Conservation (phyloP, 768 basidiomycete genomes). For the Trametes coccinea region DNA sequence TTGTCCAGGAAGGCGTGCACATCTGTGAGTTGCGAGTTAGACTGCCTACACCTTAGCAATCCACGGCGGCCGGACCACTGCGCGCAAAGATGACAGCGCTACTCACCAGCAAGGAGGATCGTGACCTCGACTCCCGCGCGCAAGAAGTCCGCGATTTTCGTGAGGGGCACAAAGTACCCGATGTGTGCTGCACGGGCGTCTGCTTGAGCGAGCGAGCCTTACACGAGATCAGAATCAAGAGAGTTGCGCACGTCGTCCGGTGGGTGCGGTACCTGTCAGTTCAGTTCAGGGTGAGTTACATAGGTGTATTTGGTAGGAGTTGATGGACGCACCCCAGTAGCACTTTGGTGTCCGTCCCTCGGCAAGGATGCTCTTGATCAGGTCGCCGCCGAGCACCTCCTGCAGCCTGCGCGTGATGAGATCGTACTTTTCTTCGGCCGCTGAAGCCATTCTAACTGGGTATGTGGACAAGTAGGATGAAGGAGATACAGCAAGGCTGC, state of each 20-base stretch:
- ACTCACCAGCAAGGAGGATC: constrained; percentile 24
- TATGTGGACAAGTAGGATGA: background rate
- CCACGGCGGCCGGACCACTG: too few species aligned
- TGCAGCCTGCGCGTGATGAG: constrained; percentile 84
- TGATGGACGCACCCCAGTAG: constrained; percentile 82
- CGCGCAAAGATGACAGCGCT: too few species aligned
- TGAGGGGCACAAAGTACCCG: constrained; percentile 93
- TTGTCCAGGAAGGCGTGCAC: constrained; percentile 98
- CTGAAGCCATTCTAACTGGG: constrained; percentile 1
- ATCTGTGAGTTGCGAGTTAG: constrained; percentile 45
- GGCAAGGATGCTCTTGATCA: constrained; percentile 75
- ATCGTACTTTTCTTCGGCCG: constrained; percentile 58
- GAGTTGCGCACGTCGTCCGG: constrained; percentile 79
- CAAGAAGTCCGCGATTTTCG: constrained; percentile 95
- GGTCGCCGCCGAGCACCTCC: constrained; percentile 86
- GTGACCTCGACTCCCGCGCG: constrained; percentile 84
- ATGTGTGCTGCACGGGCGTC: constrained; percentile 71
- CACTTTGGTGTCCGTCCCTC: constrained; percentile 77
- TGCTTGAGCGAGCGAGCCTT: constrained; percentile 6
- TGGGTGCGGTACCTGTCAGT: too few species aligned
- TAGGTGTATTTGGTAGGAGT: too few species aligned
- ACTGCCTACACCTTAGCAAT: too few species aligned
- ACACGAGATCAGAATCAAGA: background rate
- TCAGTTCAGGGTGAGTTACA: background rate
- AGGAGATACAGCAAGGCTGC: background rate